Percentiles rank a stretch among this genome's conserved stretches.
Conservation (phyloP, 73 alveolate genomes). For the Uronychia binucleata region DNA sequence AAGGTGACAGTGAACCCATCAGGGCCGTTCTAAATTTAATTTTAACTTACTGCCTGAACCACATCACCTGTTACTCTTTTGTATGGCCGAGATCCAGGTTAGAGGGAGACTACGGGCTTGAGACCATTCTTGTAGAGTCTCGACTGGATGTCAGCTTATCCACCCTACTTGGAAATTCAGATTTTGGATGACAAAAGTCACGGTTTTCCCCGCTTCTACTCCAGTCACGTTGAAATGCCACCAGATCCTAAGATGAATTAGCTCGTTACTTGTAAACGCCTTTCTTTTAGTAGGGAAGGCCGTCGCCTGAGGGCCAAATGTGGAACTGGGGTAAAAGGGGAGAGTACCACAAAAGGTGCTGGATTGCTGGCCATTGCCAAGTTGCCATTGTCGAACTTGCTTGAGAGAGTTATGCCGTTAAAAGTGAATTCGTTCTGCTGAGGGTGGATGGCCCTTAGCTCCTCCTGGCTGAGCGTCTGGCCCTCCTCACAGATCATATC, state of each 20-base stretch:
- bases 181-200: constrained; percentile 7
- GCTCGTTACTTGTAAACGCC: not conserved
- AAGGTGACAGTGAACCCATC: constrained; percentile 11
- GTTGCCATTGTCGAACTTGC: constrained; percentile 50
- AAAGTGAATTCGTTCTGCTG: constrained; percentile 21
- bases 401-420: constrained; percentile 19
- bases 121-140: constrained; percentile 35
- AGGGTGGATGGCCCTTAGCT: constrained; percentile 21
- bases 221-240: not conserved
- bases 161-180: constrained; percentile 41
- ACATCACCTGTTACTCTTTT: not conserved
- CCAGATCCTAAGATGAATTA: not conserved
- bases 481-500: constrained; percentile 3
- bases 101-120: constrained; percentile 7
- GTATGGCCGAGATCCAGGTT: not conserved
- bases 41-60: not conserved
- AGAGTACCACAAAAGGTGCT: not conserved
- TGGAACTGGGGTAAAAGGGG: not conserved
- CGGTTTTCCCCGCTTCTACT: constrained; percentile 3
- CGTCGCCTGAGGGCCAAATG: not conserved
- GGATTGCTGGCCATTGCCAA: constrained; percentile 31
- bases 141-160: too few species aligned
- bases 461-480: constrained; percentile 17
- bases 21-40: constrained; percentile 22
- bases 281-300: not conserved